Percentiles rank a stretch among this genome's conserved stretches.
These are phyloP conservation scores for Podospora didyma DNA, from an alignment of 495 filamentous ascomycete genomes.

Conservation along the genomic window DNA sequence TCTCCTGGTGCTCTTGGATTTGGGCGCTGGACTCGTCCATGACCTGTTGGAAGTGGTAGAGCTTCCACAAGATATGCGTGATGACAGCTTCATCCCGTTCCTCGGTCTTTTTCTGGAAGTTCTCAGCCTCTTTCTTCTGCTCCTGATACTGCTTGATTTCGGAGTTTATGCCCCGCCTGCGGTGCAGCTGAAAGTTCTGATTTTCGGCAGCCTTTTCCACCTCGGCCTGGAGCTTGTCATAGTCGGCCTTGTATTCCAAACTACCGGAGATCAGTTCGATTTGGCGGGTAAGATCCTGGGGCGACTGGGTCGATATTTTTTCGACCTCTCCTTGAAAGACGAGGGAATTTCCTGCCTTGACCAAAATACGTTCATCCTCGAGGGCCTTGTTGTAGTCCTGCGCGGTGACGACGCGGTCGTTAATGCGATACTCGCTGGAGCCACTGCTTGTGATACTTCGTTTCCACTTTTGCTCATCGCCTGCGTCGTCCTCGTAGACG, in stretches of 20 bases:
- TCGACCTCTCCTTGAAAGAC: slow-evolving; percentile 99
- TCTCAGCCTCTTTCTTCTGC: slow-evolving; percentile 94
- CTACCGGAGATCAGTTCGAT: slow-evolving; percentile 98
- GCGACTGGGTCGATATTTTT: slow-evolving; percentile 91
- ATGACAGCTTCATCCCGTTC: slow-evolving; percentile 91
- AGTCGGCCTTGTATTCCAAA: slow-evolving; percentile 91
- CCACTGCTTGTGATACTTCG: slow-evolving; percentile 85
- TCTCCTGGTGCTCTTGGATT: slow-evolving; percentile 92
- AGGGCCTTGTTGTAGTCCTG: slow-evolving; percentile 91
- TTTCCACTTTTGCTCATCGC: slow-evolving; percentile 94
- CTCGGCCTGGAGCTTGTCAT: slow-evolving; percentile 81
- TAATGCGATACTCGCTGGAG: slow-evolving; percentile 93
- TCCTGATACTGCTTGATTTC: slow-evolving; percentile 97
- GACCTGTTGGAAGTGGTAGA: slow-evolving; percentile 89
- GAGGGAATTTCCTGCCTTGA: slow-evolving; percentile 95
- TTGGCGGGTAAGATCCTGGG: slow-evolving; percentile 86
- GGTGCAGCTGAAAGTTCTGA: slow-evolving; percentile 78
- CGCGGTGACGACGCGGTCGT: slow-evolving; percentile 81
- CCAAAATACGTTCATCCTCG: slow-evolving; percentile 92
- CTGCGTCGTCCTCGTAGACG: slow-evolving; percentile 96
- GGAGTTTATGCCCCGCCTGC: slow-evolving; percentile 90
- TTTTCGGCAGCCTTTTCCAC: slow-evolving; percentile 84
- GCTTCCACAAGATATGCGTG: slow-evolving; percentile 92
- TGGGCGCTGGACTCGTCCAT: slow-evolving; percentile 89
- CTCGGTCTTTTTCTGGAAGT: slow-evolving; percentile 79